Evolutionary conservation across 352 stramenopile genomes (phyloP), one percentile per base, ranked within the genome.

Genomic region (Globisporangium alternatum): DNA sequence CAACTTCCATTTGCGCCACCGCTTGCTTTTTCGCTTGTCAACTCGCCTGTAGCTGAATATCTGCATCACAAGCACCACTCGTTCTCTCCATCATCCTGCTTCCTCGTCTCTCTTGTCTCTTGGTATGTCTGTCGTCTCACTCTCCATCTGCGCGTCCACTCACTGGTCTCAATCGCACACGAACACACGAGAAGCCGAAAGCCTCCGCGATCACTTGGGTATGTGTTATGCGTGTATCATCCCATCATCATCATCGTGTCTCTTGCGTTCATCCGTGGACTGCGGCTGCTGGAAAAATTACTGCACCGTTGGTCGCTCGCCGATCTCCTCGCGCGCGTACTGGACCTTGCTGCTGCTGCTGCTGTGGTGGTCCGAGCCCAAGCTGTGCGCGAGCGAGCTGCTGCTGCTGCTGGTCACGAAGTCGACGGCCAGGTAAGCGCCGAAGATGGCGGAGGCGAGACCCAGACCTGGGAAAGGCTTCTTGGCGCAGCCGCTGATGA

Each of bases 401-500:
- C 67, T 66, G 64, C 72, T 76, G 75, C 77, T 68, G 66, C 76
- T 69, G 17, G 69, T 80, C 68, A 93, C 56, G 15, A 73, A 35
- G 68, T 93, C 86, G 59, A 91, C 74, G 5, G 85, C 80, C 45
- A 92, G 72, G 68, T 95, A 95, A 48, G 83, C 77, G 63, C 81
- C 69, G 67, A 95, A 95, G 72, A 95, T 89, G 49, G 74, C 81
- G 39, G 84, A 81, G 31, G 84, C 86, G 60, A 84, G 79, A 48
- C 84, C 86, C 41, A 95, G 65, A 15, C 86, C 86, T 28, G 86
- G 88, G 66, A 95, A 88, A 21, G 86, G 86, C 78, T 95, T 95
- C 83, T 92, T 95, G 67, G 68, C 78, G 74, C 84, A 93, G 65
- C 77, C 76, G 45, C 68, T 60, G 72, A 95, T 88, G 80, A 95